Evolutionary conservation across 257 asterid species (phyloP).

Genomic region (Solanum sejunctum): DNA sequence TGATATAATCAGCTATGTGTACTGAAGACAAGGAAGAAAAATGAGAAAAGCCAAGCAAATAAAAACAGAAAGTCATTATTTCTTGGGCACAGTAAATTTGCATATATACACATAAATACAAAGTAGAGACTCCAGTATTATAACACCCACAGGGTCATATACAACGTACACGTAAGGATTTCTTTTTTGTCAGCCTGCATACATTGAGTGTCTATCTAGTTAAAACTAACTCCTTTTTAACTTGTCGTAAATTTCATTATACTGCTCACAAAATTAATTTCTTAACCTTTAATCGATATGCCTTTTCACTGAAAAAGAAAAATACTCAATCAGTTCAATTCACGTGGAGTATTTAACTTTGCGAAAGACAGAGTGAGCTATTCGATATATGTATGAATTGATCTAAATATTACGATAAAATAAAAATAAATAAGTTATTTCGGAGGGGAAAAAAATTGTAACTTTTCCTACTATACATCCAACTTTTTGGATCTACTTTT

Average conservation of each 20-base stretch:
- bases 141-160: not conserved
- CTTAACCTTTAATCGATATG: not conserved
- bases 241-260: not conserved
- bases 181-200: constrained; percentile 21
- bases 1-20: constrained; percentile 11
- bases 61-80: constrained; percentile 29
- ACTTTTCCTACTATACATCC: not conserved
- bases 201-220: not conserved
- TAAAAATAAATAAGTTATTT: too few relatives aligned
- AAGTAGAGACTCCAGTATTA: constrained; percentile 3
- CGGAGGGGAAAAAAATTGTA: too few relatives aligned
- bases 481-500: not conserved
- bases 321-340: too few relatives aligned
- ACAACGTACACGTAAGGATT: constrained; percentile 26
- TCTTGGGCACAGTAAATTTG: constrained; percentile 23
- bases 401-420: not conserved
- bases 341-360: too few relatives aligned
- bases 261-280: not conserved
- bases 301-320: too few relatives aligned
- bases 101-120: constrained; percentile 39
- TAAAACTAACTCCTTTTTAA: not conserved
- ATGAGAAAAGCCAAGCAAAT: constrained; percentile 15
- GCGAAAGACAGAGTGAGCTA: too few relatives aligned
- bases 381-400: not conserved
- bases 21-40: constrained; percentile 4